Base-by-base conservation (phyloP, 202 grass and related monocot genomes). In the Setaria viridis region DNA sequence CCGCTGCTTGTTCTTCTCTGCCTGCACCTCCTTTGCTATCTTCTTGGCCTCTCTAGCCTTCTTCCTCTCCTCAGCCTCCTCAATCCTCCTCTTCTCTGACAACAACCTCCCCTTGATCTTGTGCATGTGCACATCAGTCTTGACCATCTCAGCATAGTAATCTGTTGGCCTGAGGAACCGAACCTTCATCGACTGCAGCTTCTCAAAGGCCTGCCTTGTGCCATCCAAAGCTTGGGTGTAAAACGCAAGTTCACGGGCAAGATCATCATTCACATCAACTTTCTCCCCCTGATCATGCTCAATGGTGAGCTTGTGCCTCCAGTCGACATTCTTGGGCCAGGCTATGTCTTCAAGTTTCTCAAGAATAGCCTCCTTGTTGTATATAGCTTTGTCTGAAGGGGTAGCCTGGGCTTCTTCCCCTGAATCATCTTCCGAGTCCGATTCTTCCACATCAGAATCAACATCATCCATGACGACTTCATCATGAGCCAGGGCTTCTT, bases 71-170 rank as follows among this genome's bases (percentile, higher is more conserved):
- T 98, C 95, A 6, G 87, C 85, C 80, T 95, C 95, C 87, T 98
- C 95, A 0, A 95, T 98, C 83, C 81, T 90, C 87, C 95, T 93
- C 89, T 98, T 98, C 85, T 98, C 89, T 1, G 59, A 88, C 72
- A 98, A 77, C 46, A 98, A 81, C 69, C 87, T 95, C 56, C 91
- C 89, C 58, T 95, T 95, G 67, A 98, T 91, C 85, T 92, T 98
- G 77, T 95, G 87, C 95, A 98, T 98, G 83, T 98, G 95, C 32
- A 68, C 21, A 47, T 98, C 95, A 12, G 89, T 92, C 86, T 98
- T 98, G 16, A 98, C 95, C 93, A 98, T 98, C 83, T 98, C 95
- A 0, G 95, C 95, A 53, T 95, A 95, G 83, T 98, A 98, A 70
- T 98, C 93, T 46, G 70, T 57, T 6, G 91, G 95, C 45, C 95